phyloP scores from a whole-genome alignment of 257 asterid species.

The Solanum infundibuliforme region DNA sequence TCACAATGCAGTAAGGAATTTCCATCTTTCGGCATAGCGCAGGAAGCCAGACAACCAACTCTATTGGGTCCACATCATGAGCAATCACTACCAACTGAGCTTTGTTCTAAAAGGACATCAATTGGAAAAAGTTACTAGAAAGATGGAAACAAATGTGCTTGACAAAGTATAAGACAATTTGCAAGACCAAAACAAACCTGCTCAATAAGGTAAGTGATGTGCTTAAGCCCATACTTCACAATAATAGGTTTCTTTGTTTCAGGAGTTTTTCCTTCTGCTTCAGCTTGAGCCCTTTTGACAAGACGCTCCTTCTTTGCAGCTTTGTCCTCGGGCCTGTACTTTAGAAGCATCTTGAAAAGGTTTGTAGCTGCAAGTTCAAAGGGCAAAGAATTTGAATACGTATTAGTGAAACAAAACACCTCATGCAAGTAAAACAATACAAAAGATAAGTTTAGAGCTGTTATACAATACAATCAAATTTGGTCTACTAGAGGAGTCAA shows the following conservation, averaged over 20 bases:
- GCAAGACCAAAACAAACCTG: neutral
- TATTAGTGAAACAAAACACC: neutral
- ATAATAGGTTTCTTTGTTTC: conserved; percentile 19
- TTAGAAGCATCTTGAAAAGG: neutral
- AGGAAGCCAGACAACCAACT: neutral
- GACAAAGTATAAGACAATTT: neutral
- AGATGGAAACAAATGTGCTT: neutral
- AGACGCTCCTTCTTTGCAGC: neutral
- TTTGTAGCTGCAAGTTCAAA: conserved; percentile 23
- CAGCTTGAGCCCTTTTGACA: conserved; percentile 36
- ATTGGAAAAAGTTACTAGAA: neutral
- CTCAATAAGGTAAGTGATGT: conserved; percentile 5
- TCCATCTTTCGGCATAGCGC: neutral
- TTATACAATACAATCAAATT: neutral
- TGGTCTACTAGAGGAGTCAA: neutral
- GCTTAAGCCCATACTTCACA: conserved; percentile 39
- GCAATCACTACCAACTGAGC: conserved; percentile 42
- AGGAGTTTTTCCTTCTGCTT: conserved; percentile 30
- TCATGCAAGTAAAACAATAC: neutral
- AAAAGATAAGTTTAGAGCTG: neutral
- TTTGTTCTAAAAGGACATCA: conserved; percentile 22
- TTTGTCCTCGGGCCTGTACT: neutral
- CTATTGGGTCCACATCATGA: conserved; percentile 13
- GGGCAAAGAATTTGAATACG: neutral
- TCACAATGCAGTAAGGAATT: neutral